Evolutionary conservation across 495 filamentous ascomycete species (phyloP).

Genomic region (Penicillium flavigenum): DNA sequence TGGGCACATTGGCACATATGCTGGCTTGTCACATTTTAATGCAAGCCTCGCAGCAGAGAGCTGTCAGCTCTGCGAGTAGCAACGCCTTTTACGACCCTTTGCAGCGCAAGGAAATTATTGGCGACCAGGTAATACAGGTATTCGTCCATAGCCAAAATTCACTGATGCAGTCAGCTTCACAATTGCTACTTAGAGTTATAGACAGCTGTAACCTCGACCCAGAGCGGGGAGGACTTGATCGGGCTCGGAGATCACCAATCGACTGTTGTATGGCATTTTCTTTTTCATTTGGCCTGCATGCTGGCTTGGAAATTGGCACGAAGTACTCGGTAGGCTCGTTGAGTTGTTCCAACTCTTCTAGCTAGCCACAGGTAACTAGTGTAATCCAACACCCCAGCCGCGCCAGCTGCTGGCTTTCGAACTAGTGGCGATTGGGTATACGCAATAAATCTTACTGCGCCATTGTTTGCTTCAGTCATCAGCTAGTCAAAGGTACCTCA

Average conservation of each 20-base stretch:
- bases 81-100: neutral
- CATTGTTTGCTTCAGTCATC: too few species aligned
- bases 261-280: neutral
- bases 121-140: neutral
- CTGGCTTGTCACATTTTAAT: neutral
- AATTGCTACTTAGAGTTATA: neutral
- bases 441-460: too few species aligned
- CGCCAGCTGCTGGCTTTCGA: neutral
- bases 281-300: slow-evolving; percentile 4
- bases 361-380: neutral
- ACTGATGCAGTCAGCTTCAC: neutral
- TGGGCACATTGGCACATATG: neutral
- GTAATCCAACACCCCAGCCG: neutral
- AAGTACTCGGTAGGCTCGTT: neutral
- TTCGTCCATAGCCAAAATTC: neutral
- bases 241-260: neutral
- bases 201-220: neutral
- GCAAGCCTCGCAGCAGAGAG: neutral
- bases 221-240: neutral
- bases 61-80: neutral
- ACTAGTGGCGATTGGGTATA: too few species aligned
- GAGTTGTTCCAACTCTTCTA: neutral
- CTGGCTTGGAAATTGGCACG: slow-evolving; percentile 3
- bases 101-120: slow-evolving; percentile 1
- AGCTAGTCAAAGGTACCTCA: too few species aligned